Evolutionary conservation across 2,329 filamentous ascomycete species (phyloP).

Genomic region (Mariannaea elegans): DNA sequence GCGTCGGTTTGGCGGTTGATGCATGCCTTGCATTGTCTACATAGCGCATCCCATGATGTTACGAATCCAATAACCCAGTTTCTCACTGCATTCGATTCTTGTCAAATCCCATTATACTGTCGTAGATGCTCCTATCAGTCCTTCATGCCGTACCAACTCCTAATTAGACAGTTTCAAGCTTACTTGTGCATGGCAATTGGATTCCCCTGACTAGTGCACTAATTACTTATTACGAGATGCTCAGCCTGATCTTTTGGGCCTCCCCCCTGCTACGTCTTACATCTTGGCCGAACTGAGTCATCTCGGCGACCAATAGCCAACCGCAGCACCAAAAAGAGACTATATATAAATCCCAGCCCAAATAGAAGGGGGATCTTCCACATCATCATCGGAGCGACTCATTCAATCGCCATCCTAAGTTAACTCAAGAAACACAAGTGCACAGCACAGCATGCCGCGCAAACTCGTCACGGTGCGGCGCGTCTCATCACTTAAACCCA

Average conservation of each 20-base stretch:
- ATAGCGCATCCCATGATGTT: conserved; percentile 36
- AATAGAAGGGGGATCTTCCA: neutral
- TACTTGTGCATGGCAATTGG: too few relatives aligned
- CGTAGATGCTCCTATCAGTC: too few relatives aligned
- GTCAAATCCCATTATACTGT: too few relatives aligned
- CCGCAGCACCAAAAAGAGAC: neutral
- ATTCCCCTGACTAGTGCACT: too few relatives aligned
- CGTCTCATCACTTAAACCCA: conserved; percentile 28
- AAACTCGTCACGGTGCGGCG: conserved; percentile 35
- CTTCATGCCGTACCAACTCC: too few relatives aligned
- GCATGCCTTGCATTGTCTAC: conserved; percentile 78
- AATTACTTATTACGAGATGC: neutral
- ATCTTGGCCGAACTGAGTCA: conserved; percentile 15
- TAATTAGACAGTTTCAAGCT: too few relatives aligned
- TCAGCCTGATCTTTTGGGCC: neutral
- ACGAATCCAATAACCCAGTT: neutral
- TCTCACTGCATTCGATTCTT: neutral
- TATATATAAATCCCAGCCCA: neutral
- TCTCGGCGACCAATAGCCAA: conserved; percentile 3
- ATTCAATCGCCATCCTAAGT: neutral
- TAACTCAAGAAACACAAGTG: too few relatives aligned
- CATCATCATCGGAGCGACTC: neutral
- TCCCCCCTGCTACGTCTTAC: neutral
- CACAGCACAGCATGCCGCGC: conserved; percentile 25
- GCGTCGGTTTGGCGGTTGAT: conserved; percentile 86